Evolutionary conservation across 2,329 filamentous ascomycete genomes (phyloP).

Genomic region (Fusarium bactridioides): DNA sequence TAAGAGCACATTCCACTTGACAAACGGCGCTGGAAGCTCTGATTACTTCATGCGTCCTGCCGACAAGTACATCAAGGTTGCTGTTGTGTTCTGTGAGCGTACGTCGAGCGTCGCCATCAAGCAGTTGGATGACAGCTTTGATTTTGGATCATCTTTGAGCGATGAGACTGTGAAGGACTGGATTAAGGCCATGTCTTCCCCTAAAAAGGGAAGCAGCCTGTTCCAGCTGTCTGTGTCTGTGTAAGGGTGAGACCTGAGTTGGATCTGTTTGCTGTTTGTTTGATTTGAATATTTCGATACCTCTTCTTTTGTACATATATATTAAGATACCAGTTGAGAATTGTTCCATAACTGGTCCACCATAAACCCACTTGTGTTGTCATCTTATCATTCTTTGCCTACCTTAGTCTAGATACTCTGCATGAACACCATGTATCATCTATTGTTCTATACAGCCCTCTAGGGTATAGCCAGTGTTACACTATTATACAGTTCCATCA

Average conservation of each 20-base stretch:
- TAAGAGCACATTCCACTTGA: slow-evolving; percentile 75
- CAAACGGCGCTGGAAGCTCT: slow-evolving; percentile 69
- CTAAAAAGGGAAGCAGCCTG: slow-evolving; percentile 31
- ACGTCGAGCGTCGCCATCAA: slow-evolving; percentile 64
- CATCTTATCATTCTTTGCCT: background rate
- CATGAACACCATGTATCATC: background rate
- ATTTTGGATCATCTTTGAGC: slow-evolving; percentile 52
- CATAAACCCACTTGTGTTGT: background rate
- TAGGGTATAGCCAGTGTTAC: slow-evolving; percentile 25
- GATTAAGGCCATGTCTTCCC: slow-evolving; percentile 36
- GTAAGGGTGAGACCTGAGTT: background rate
- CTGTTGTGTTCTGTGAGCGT: slow-evolving; percentile 65
- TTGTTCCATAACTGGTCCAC: background rate
- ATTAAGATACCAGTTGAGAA: slow-evolving; percentile 10
- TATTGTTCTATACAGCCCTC: slow-evolving; percentile 19
- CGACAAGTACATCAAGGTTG: slow-evolving; percentile 66
- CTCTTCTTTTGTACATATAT: slow-evolving; percentile 25
- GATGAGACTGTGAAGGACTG: slow-evolving; percentile 49
- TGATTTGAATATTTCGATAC: background rate
- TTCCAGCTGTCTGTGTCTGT: slow-evolving; percentile 28
- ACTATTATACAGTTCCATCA: slow-evolving; percentile 38
- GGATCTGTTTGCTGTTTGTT: background rate
- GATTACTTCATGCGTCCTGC: slow-evolving; percentile 77
- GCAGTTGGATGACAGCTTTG: slow-evolving; percentile 53
- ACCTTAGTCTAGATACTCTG: background rate